Conservation (phyloP, 169 alveolate species). For the Eimeria sp. region DNA sequence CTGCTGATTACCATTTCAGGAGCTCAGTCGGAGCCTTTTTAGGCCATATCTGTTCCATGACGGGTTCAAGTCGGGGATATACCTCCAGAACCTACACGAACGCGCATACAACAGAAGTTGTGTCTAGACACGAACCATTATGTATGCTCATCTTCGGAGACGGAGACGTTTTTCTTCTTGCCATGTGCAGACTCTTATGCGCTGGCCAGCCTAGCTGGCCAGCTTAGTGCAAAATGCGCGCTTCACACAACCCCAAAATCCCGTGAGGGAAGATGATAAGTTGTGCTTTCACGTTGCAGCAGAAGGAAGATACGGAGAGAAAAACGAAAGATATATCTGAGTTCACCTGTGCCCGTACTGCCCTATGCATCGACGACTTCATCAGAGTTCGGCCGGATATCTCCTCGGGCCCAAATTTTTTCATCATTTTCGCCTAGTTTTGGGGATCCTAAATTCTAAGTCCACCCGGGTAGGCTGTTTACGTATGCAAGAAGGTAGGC, state of each 20-base stretch:
- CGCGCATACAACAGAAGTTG: background rate
- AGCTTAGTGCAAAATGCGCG: background rate
- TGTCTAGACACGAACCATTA: background rate
- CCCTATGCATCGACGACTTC: constrained; percentile 94
- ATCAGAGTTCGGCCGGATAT: constrained; percentile 92
- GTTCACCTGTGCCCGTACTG: constrained; percentile 90
- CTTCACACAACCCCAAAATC: too few species aligned
- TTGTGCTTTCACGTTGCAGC: background rate
- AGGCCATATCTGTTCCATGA: constrained; percentile 95
- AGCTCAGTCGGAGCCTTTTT: constrained; percentile 91
- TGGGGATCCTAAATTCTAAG: background rate
- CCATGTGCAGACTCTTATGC: background rate
- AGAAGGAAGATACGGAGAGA: background rate
- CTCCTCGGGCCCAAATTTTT: constrained; percentile 89
- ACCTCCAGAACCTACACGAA: constrained; percentile 86
- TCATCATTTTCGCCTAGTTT: constrained; percentile 71
- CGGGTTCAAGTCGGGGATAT: constrained; percentile 92
- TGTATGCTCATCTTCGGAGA: background rate
- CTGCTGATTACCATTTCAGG: constrained; percentile 91
- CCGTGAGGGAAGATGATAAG: background rate
- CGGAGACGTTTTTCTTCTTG: background rate
- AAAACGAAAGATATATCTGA: background rate
- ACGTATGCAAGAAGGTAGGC: background rate
- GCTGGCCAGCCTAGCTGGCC: background rate
- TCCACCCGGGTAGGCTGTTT: background rate